A percentile compares a stretch with the other conserved stretches of the same genome.
Evolutionary conservation across 345 rosid genomes (phyloP).

Genomic region (Carallia pectinifolia): DNA sequence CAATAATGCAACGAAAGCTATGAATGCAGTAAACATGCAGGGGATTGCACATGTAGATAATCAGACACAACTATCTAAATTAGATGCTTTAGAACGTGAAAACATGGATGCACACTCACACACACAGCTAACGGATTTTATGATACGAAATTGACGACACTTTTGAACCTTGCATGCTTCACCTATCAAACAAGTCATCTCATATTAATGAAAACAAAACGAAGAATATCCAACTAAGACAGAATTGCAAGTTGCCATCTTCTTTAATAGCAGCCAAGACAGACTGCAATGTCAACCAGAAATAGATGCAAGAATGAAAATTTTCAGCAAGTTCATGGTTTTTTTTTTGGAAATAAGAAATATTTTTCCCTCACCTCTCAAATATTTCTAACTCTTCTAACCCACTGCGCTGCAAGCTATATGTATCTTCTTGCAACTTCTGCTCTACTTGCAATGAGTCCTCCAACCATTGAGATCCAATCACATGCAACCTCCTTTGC

Average conservation of each 20-base stretch:
- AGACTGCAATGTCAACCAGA: neutral
- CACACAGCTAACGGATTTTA: too few species aligned
- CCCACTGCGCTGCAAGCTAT: slow-evolving; percentile 53
- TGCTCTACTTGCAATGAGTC: slow-evolving; percentile 55
- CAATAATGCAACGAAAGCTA: too few species aligned
- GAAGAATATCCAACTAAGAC: too few species aligned
- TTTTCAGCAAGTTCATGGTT: neutral
- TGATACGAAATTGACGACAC: too few species aligned
- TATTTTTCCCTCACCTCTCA: slow-evolving; percentile 42
- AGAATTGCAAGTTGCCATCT: neutral
- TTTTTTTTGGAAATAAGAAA: neutral
- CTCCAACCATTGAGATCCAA: slow-evolving; percentile 75
- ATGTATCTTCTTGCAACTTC: slow-evolving; percentile 58
- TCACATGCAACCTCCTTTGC: slow-evolving; percentile 52
- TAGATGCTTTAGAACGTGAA: too few species aligned
- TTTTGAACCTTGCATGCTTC: too few species aligned
- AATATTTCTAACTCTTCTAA: slow-evolving; percentile 39
- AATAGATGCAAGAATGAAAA: neutral
- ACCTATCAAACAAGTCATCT: too few species aligned
- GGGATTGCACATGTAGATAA: too few species aligned
- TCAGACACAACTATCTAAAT: too few species aligned
- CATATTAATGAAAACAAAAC: too few species aligned
- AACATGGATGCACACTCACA: too few species aligned
- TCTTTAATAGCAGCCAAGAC: neutral
- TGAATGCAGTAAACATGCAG: too few species aligned